Percentiles rank a stretch among this genome's conserved stretches.
phyloP scores from a whole-genome alignment of 1,139 yeast genomes.

The Groenewaldozyma auringiensis region DNA sequence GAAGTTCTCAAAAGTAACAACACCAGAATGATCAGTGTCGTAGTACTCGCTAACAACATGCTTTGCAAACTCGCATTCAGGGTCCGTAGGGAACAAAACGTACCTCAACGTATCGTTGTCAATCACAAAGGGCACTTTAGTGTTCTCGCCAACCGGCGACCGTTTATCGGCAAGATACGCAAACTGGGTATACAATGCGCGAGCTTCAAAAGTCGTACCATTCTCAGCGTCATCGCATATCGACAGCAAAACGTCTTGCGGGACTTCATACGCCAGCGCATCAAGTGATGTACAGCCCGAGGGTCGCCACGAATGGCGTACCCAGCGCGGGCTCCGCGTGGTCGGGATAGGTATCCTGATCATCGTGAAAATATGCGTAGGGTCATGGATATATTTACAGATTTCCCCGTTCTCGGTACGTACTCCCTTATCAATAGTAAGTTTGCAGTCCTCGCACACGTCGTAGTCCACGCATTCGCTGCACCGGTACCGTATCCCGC shows the following conservation, averaged over 20 bases:
- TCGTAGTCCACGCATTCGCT: conserved; percentile 29
- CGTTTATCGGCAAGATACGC: conserved; percentile 7
- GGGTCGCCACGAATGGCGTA: conserved; percentile 18
- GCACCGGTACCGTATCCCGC: conserved; percentile 27
- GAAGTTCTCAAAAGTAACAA: conserved; percentile 19
- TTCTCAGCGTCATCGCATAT: neutral
- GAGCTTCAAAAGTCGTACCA: neutral
- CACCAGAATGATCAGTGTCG: conserved; percentile 3
- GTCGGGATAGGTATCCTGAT: conserved; percentile 27
- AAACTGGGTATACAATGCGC: conserved; percentile 10
- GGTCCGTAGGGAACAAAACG: conserved; percentile 11
- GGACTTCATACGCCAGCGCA: neutral
- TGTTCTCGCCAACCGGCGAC: neutral
- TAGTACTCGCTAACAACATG: conserved; percentile 6
- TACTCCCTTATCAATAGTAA: conserved; percentile 20
- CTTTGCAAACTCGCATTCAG: conserved; percentile 7
- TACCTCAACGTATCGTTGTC: conserved; percentile 13
- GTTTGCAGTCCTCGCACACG: conserved; percentile 24
- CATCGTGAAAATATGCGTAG: conserved; percentile 21
- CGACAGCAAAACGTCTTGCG: neutral
- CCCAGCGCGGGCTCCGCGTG: conserved; percentile 24
- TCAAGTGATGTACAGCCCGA: neutral
- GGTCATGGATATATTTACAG: conserved; percentile 19
- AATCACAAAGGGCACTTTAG: conserved; percentile 14
- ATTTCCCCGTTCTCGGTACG: conserved; percentile 27